These are phyloP conservation scores for Calcarisporium arbuscula DNA, from an alignment of 2,329 filamentous ascomycete genomes.

Conservation along the genomic window DNA sequence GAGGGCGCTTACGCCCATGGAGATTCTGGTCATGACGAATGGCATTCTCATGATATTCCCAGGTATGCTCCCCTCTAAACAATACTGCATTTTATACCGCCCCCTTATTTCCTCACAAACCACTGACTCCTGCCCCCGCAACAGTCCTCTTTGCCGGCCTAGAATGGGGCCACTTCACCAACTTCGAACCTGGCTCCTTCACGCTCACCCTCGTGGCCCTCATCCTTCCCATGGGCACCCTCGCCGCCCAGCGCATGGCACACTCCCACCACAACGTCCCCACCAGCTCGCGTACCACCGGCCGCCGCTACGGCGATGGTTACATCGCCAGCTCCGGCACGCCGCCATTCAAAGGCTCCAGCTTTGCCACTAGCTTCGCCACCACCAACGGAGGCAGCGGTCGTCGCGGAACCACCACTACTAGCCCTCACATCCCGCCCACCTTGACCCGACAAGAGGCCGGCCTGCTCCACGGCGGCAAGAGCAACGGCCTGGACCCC, in stretches of 20 bases:
- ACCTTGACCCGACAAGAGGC: not conserved
- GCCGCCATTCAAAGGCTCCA: conserved; percentile 17
- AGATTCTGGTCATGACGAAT: conserved; percentile 50
- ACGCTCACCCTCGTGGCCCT: conserved; percentile 43
- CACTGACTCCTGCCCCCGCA: not conserved
- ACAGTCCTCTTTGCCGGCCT: conserved; percentile 47
- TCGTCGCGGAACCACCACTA: conserved; percentile 3
- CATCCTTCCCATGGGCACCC: conserved; percentile 45
- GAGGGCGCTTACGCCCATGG: conserved; percentile 41
- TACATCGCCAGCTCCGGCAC: conserved; percentile 11
- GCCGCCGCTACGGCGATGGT: conserved; percentile 10
- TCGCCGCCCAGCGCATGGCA: conserved; percentile 42
- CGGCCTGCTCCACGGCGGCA: not conserved
- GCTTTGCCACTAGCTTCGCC: conserved; percentile 16
- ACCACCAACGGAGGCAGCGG: conserved; percentile 4
- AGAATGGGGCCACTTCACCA: conserved; percentile 33
- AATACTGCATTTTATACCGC: no score
- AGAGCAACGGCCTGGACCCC: conserved; percentile 16
- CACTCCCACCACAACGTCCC: conserved; percentile 6
- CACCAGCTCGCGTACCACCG: conserved; percentile 11
- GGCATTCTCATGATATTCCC: conserved; percentile 50
- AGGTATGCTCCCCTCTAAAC: conserved; percentile 28
- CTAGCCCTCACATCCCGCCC: conserved; percentile 10
- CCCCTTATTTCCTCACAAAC: not conserved
- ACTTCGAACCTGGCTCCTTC: conserved; percentile 45